Conservation (phyloP, 2,329 filamentous ascomycete genomes). For the Stachybotrys elegans region DNA sequence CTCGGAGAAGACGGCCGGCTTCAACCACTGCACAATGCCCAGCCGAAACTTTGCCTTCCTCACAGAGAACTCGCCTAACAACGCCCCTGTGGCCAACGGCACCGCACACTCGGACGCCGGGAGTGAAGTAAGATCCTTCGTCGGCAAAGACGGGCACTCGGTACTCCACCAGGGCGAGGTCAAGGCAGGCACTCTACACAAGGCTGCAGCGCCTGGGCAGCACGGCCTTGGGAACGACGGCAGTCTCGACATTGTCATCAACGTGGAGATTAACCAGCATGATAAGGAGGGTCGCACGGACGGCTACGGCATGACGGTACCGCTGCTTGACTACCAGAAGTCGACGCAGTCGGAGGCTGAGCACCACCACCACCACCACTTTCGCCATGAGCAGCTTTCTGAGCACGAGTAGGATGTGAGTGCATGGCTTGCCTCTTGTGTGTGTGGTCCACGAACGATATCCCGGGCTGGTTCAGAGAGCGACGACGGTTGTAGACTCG, state of each 20-base stretch:
- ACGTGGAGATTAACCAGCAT: constrained; percentile 82
- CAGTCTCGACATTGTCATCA: constrained; percentile 74
- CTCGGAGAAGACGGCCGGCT: constrained; percentile 65
- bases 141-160: constrained; percentile 60
- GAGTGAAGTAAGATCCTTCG: constrained; percentile 20
- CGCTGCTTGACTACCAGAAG: constrained; percentile 48
- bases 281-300: constrained; percentile 75
- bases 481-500: too few relatives aligned
- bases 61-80: constrained; percentile 73
- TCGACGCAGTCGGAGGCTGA: constrained; percentile 32
- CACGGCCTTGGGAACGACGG: constrained; percentile 53
- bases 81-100: constrained; percentile 21
- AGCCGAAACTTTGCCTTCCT: constrained; percentile 92
- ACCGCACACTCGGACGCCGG: constrained; percentile 15
- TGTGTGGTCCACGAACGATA: too few relatives aligned
- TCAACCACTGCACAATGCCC: constrained; percentile 84
- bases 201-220: constrained; percentile 56
- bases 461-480: too few relatives aligned
- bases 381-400: constrained; percentile 4
- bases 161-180: constrained; percentile 72
- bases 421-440: too few relatives aligned
- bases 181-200: constrained; percentile 73
- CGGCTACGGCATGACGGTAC: constrained; percentile 83
- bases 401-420: too few relatives aligned
- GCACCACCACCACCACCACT: constrained; percentile 16